phyloP scores from a whole-genome alignment of 2,329 filamentous ascomycete species.

The Meredithiella fracta region DNA sequence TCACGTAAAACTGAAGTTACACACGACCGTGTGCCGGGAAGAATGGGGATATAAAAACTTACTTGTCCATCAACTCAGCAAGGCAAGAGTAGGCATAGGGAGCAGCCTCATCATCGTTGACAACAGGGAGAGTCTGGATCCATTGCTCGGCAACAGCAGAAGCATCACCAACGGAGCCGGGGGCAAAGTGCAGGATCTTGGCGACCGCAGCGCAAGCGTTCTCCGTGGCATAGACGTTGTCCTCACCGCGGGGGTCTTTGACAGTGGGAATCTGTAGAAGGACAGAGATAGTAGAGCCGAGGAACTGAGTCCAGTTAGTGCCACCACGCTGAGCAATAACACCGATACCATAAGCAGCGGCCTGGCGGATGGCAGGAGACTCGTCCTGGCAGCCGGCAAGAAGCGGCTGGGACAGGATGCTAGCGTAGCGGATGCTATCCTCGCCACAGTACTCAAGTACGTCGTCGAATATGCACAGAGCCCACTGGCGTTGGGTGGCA shows the following conservation, averaged over 20 bases:
- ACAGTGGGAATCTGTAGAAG: slow-evolving; percentile 75
- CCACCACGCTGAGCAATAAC: slow-evolving; percentile 90
- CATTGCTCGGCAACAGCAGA: slow-evolving; percentile 68
- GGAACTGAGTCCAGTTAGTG: slow-evolving; percentile 70
- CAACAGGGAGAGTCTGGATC: slow-evolving; percentile 79
- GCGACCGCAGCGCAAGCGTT: slow-evolving; percentile 94
- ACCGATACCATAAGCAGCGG: slow-evolving; percentile 87
- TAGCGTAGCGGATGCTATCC: slow-evolving; percentile 72
- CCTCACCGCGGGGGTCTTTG: slow-evolving; percentile 68
- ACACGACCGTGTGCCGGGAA: not conserved
- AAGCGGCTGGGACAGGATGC: slow-evolving; percentile 74
- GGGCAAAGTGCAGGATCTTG: slow-evolving; percentile 88
- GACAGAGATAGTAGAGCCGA: slow-evolving; percentile 59
- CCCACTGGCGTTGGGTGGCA: slow-evolving; percentile 90
- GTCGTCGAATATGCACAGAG: slow-evolving; percentile 96
- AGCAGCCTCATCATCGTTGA: slow-evolving; percentile 91
- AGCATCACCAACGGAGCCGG: slow-evolving; percentile 55
- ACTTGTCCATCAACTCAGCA: slow-evolving; percentile 85
- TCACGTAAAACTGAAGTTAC: not conserved
- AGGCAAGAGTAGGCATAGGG: slow-evolving; percentile 92
- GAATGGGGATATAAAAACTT: slow-evolving; percentile 27
- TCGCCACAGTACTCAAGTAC: slow-evolving; percentile 91
- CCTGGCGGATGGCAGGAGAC: slow-evolving; percentile 84
- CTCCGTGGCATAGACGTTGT: slow-evolving; percentile 93
- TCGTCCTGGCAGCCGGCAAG: slow-evolving; percentile 72